Conservation (phyloP, 1,139 yeast genomes). For the Groenewaldozyma auringiensis region DNA sequence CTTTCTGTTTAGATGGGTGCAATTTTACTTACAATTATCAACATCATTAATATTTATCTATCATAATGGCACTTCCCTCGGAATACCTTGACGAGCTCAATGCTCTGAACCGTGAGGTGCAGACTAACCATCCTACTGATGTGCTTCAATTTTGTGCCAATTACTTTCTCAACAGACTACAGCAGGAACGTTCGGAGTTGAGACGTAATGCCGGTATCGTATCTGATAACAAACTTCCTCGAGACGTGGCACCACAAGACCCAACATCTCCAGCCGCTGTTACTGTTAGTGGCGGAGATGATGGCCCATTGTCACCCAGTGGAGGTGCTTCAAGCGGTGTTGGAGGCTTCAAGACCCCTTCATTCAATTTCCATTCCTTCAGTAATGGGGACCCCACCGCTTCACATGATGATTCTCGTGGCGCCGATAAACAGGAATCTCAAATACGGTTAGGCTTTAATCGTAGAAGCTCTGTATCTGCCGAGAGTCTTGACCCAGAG, state of each 20-base stretch:
- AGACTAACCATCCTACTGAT: constrained; percentile 57
- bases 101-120: constrained; percentile 55
- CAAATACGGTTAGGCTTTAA: constrained; percentile 45
- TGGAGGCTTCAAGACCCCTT: constrained; percentile 7
- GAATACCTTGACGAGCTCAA: constrained; percentile 49
- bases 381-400: constrained; percentile 6
- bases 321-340: constrained; percentile 3
- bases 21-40: too few relatives aligned
- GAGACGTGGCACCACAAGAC: not conserved
- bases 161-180: constrained; percentile 53
- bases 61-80: constrained; percentile 30
- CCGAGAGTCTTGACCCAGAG: constrained; percentile 42
- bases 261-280: not conserved
- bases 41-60: too few relatives aligned
- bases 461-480: constrained; percentile 82
- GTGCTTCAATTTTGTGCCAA: constrained; percentile 68
- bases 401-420: constrained; percentile 12
- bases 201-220: not conserved
- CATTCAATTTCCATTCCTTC: constrained; percentile 14
- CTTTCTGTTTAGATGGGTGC: too few relatives aligned
- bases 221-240: not conserved
- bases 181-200: constrained; percentile 34
- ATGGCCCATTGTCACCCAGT: constrained; percentile 3
- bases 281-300: not conserved
- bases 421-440: not conserved